These are phyloP conservation scores for Rhododendron williamsianum DNA, from an alignment of 148 eudicot genomes.

Conservation along the genomic window DNA sequence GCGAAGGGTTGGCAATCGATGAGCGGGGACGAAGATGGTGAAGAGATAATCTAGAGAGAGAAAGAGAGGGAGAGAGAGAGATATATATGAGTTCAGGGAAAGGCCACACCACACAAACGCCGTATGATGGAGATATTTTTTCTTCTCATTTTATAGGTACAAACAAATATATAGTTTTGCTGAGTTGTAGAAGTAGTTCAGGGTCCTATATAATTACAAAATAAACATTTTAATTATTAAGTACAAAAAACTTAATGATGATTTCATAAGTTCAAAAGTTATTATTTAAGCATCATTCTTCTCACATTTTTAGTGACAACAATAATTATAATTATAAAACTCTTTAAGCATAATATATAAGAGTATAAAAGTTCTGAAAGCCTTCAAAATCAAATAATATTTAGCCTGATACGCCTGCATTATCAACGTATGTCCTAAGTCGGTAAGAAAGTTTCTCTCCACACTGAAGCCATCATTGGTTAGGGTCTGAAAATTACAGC, in stretches of 20 bases:
- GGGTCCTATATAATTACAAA: too few species aligned
- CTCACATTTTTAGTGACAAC: neutral
- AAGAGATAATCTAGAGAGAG: constrained; percentile 45
- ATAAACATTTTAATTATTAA: too few species aligned
- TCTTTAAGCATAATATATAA: neutral
- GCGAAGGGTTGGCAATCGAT: constrained; percentile 1
- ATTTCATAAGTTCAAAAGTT: too few species aligned
- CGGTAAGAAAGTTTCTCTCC: neutral
- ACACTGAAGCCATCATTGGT: neutral
- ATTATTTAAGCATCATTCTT: neutral
- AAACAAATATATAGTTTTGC: neutral
- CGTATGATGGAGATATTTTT: constrained; percentile 25
- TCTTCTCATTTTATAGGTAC: neutral
- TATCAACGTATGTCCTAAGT: neutral
- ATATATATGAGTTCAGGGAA: constrained; percentile 20
- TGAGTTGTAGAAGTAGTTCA: neutral
- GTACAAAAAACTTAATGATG: too few species aligned
- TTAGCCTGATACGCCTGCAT: neutral
- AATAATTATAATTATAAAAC: neutral
- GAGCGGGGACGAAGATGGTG: constrained; percentile 18
- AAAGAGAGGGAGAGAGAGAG: constrained; percentile 13
- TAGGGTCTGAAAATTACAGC: neutral
- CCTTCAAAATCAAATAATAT: neutral
- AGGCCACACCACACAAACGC: constrained; percentile 32
- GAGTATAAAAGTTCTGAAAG: neutral